These are phyloP conservation scores for Triangularia verruculosa DNA, from an alignment of 2,329 filamentous ascomycete species.

Conservation along the genomic window DNA sequence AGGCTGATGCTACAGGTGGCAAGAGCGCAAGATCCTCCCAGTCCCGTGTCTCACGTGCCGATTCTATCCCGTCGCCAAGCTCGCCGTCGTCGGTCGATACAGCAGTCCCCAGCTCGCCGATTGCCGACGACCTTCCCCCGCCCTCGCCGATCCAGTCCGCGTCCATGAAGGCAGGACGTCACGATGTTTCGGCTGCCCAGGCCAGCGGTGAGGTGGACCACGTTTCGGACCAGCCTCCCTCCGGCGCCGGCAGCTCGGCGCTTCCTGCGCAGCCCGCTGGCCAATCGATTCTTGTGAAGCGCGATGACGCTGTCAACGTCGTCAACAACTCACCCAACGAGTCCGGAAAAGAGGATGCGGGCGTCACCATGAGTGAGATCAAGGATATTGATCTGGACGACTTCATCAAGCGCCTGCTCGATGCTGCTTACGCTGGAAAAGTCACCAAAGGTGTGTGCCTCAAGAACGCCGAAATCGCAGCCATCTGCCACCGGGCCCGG, in stretches of 20 bases:
- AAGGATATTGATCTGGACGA: conserved; percentile 94
- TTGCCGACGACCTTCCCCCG: conserved; percentile 58
- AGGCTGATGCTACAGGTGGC: conserved; percentile 69
- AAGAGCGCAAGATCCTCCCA: conserved; percentile 55
- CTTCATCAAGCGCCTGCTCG: conserved; percentile 90
- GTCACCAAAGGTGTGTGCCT: conserved; percentile 96
- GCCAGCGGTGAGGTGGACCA: conserved; percentile 88
- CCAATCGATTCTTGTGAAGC: conserved; percentile 85
- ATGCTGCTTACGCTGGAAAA: conserved; percentile 93
- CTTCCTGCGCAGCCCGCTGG: conserved; percentile 66
- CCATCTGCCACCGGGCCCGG: conserved; percentile 84
- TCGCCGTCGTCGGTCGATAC: conserved; percentile 43
- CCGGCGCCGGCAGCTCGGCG: conserved; percentile 58
- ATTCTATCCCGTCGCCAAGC: conserved; percentile 40
- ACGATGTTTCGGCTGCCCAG: conserved; percentile 77
- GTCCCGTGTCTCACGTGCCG: conserved; percentile 46
- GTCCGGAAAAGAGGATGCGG: conserved; percentile 46
- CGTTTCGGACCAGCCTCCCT: conserved; percentile 86
- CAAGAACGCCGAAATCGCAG: conserved; percentile 95
- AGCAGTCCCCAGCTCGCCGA: conserved; percentile 42
- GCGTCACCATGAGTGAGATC: conserved; percentile 82
- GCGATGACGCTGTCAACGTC: conserved; percentile 67
- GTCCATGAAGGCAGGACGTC: conserved; percentile 68
- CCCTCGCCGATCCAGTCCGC: conserved; percentile 85
- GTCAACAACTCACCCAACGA: conserved; percentile 50